Evolutionary conservation across 257 asterid genomes (phyloP).

Genomic region (Buddleja alternifolia): DNA sequence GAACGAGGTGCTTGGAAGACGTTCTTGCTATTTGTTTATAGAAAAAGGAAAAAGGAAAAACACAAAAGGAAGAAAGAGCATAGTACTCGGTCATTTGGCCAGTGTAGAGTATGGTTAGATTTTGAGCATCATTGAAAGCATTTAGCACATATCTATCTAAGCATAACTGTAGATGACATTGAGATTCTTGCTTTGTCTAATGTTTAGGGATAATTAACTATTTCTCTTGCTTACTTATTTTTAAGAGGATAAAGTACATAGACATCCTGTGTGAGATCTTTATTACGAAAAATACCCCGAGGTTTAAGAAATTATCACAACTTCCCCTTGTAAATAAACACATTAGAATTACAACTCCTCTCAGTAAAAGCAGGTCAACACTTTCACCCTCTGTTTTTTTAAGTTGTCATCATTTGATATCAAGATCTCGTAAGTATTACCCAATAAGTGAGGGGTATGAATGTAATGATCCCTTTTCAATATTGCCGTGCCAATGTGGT

Average conservation of each 20-base stretch:
- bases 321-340: too few relatives aligned
- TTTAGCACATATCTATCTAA: neutral
- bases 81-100: neutral
- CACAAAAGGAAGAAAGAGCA: neutral
- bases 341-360: too few relatives aligned
- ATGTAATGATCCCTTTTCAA: neutral
- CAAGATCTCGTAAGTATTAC: too few relatives aligned
- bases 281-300: too few relatives aligned
- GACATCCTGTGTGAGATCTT: neutral
- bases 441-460: too few relatives aligned
- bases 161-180: neutral
- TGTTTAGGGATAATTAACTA: neutral
- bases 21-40: neutral
- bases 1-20: conserved; percentile 2
- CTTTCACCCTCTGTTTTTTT: too few relatives aligned
- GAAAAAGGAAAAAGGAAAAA: neutral
- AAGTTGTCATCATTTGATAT: too few relatives aligned
- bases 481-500: neutral
- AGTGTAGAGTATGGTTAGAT: neutral
- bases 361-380: too few relatives aligned
- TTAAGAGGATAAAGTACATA: conserved; percentile 32
- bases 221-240: neutral
- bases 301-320: too few relatives aligned
- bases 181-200: conserved; percentile 9
- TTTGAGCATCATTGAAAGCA: conserved; percentile 5